Evolutionary conservation across 148 eudicot species (phyloP), one percentile per base, ranked within the genome.

Genomic region (Rhododendron ferrugineum): DNA sequence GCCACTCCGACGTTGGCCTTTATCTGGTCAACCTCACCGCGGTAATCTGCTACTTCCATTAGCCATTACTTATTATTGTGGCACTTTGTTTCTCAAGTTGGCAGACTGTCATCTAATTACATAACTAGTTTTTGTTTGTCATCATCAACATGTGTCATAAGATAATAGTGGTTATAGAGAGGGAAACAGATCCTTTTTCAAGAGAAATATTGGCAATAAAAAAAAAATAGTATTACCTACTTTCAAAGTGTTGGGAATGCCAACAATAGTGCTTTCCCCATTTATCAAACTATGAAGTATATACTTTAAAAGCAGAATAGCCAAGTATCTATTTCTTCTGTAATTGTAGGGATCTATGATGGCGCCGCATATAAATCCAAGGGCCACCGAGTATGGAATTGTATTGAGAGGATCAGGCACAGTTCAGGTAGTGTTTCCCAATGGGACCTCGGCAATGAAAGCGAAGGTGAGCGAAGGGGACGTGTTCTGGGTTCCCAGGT

Each of bases 331-430:
- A 2, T 18, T 30, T 50, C 34, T 36, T 75, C n/a, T n/a, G n/a
- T 44, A 3, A 37, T 64, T 3, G 6, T 5, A 81, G 99, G 98
- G 98, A 73, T 90, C 98, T 1, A 96, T 96, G 98, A 86, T 96
- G 97, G 99, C 98, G 28, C 99, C 99, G 0, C 99, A 95, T 85
- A 76, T 96, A 50, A 96, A 96, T 84, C 97, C 98, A 9, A 89
- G 81, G 18, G 99, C 99, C 2, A 86, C 92, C 1, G 99, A 96
- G 81, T 96, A 94, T 16, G 97, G 95, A 20, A 52, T 95, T 0
- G 98, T 96, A 60, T 80, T 95, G 46, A 78, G 87, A 15, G 98
- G 98, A 5, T 73, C 84, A 5, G 98, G 99, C 1, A 91, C 88
- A 11, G 90, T 96, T 70, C 93, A 95, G 73, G 88, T 96, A 3